These are phyloP conservation scores for Raddia guianensis DNA, from an alignment of 176 grass and related monocot genomes.

Conservation along the genomic window DNA sequence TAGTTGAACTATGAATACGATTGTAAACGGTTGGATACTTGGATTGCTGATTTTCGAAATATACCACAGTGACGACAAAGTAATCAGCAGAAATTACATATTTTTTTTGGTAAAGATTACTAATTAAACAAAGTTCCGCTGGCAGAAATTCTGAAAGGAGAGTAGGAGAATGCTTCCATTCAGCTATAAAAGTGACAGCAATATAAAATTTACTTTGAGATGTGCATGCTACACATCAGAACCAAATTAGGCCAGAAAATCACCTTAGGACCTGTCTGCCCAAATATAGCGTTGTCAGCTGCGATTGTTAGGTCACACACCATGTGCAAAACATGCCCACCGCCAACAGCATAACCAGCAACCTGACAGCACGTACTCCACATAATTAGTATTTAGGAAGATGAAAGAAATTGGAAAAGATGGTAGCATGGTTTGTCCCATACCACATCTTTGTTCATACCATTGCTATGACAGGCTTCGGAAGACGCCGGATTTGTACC, in stretches of 20 bases:
- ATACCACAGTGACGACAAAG: background rate
- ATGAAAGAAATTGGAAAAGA: slow-evolving; percentile 4
- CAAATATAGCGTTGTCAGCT: slow-evolving; percentile 93
- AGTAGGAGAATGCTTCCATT: background rate
- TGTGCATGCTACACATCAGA: background rate
- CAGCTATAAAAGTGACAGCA: background rate
- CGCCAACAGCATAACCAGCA: slow-evolving; percentile 87
- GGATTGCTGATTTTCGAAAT: background rate
- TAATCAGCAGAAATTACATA: background rate
- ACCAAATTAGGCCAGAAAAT: background rate
- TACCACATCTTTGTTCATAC: slow-evolving; percentile 25
- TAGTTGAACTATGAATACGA: background rate
- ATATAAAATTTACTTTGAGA: background rate
- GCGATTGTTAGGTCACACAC: slow-evolving; percentile 90
- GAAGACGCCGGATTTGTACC: slow-evolving; percentile 90
- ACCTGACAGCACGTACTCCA: slow-evolving; percentile 55
- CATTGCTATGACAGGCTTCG: slow-evolving; percentile 94
- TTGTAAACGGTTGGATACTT: background rate
- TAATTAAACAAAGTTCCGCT: background rate
- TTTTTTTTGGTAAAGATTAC: background rate
- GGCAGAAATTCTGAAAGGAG: background rate
- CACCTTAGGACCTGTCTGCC: slow-evolving; percentile 93
- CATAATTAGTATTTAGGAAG: background rate
- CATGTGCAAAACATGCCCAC: slow-evolving; percentile 93
- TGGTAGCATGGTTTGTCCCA: background rate